These are phyloP conservation scores for Colletotrichum incanum DNA, from an alignment of 2,329 filamentous ascomycete genomes.

Conservation along the genomic window DNA sequence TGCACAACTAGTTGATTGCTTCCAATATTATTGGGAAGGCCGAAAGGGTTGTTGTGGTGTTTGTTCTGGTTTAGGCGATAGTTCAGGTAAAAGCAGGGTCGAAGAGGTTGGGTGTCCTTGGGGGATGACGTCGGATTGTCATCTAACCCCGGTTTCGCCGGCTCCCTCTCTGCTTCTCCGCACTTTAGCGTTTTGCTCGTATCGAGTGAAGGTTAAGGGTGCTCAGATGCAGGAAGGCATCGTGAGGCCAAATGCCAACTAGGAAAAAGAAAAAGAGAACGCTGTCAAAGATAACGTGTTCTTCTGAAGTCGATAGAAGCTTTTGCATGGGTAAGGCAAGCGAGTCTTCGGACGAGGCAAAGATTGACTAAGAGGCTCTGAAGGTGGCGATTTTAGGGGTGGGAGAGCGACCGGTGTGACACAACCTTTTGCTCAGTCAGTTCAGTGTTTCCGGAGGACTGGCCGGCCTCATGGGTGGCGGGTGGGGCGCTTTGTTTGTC, in stretches of 20 bases:
- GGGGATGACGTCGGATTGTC: slow-evolving; percentile 20
- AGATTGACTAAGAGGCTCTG: slow-evolving; percentile 33
- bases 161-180: slow-evolving; percentile 1
- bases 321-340: slow-evolving; percentile 31
- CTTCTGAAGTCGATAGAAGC: slow-evolving; percentile 39
- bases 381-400: slow-evolving; percentile 30
- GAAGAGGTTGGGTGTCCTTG: slow-evolving; percentile 14
- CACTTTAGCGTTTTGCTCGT: not conserved
- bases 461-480: slow-evolving; percentile 23
- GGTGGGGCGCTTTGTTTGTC: slow-evolving; percentile 38
- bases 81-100: slow-evolving; percentile 25
- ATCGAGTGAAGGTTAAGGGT: not conserved
- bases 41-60: slow-evolving; percentile 17
- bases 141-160: slow-evolving; percentile 6
- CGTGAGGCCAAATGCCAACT: not conserved
- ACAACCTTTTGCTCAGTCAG: slow-evolving; percentile 10
- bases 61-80: slow-evolving; percentile 13
- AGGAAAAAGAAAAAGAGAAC: not conserved
- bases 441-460: slow-evolving; percentile 11
- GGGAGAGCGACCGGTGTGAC: slow-evolving; percentile 16
- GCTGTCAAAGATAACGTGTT: not conserved
- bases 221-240: slow-evolving; percentile 9
- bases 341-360: slow-evolving; percentile 35
- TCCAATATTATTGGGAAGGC: slow-evolving; percentile 10
- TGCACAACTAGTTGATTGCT: not conserved